Evolutionary conservation across 73 alveolate genomes (phyloP).

Genomic region (Paramecium biaurelia): DNA sequence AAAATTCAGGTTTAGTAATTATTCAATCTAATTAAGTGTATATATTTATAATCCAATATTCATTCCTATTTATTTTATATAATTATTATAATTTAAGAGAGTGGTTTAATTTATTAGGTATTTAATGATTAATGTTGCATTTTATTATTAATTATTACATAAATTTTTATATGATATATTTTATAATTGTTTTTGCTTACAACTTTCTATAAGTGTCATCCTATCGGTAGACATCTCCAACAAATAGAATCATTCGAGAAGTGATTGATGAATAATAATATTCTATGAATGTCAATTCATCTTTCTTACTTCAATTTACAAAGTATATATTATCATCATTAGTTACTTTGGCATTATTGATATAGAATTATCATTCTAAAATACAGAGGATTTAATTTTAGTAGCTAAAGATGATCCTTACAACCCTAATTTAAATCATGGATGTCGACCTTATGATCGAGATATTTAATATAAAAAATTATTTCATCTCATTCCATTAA

Average conservation of each 20-base stretch:
- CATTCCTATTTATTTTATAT: not conserved
- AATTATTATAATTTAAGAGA: not conserved
- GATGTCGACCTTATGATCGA: constrained; percentile 5
- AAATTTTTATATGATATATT: not conserved
- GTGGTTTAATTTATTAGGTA: not conserved
- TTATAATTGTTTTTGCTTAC: not conserved
- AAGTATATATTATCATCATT: not conserved
- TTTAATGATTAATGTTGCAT: too few species aligned
- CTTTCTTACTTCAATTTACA: not conserved
- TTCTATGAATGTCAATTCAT: not conserved
- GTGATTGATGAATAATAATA: not conserved
- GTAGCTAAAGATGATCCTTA: not conserved
- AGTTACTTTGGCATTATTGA: not conserved
- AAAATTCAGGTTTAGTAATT: not conserved
- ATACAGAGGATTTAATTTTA: not conserved
- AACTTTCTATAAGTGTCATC: not conserved
- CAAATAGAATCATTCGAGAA: not conserved
- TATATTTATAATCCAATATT: not conserved
- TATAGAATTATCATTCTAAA: not conserved
- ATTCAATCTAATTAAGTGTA: not conserved
- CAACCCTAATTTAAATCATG: not conserved
- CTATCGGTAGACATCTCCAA: not conserved
- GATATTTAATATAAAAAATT: not conserved
- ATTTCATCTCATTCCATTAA: not conserved
- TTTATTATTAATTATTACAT: not conserved